Evolutionary conservation across 1,284 basidiomycete species (phyloP), one percentile per base, ranked within the genome.

Genomic region (Agaricales sp.): DNA sequence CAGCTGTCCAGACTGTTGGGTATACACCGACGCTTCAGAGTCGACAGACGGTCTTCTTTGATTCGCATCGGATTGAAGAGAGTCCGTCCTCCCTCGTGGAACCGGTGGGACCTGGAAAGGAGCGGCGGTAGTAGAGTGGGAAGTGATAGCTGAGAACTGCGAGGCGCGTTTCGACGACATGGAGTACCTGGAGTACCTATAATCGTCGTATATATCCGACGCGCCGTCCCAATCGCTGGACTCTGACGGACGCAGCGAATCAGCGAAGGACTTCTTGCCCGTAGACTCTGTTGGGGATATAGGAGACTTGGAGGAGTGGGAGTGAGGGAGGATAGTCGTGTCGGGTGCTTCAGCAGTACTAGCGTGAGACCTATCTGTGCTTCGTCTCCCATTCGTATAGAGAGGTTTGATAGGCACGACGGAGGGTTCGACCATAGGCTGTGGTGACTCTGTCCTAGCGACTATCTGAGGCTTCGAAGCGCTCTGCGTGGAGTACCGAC

Each of bases 151-250:
- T 24, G 25, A 24, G 50, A 48, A 30, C 45, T 43, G 26, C 48
- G 43, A 49, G 48, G 30, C 45, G 35, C 18, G 43, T 20, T 37
- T 48, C 26, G 14, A 48, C 18, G 18, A 20, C 25, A 78, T 66
- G 0, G 82, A 84, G 50, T 72, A 72, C 4, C 80, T 67, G 4
- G 82, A 84, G 56, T 86, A 87, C 2, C 82, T 74, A 57, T 87
- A 87, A 53, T 82, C 74, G 58, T 87, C 83, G 55, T 54, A 54
- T 12, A 54, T 54, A 46, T 54, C 53, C 4, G 51, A 54, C 24
- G 49, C 51, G 23, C 53, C 53, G 44, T 54, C 52, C 53, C 52
- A 52, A n/a, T 52, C 49, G 21, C 13, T 16, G 6, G 44, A 22
- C 18, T 41, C 39, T 11, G 39, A 41, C 13, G 39, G 39, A 20